Percentiles rank a stretch among this genome's conserved stretches.
phyloP scores from a whole-genome alignment of 371 early-diverging fungal species.

The Umbelopsis sp. region DNA sequence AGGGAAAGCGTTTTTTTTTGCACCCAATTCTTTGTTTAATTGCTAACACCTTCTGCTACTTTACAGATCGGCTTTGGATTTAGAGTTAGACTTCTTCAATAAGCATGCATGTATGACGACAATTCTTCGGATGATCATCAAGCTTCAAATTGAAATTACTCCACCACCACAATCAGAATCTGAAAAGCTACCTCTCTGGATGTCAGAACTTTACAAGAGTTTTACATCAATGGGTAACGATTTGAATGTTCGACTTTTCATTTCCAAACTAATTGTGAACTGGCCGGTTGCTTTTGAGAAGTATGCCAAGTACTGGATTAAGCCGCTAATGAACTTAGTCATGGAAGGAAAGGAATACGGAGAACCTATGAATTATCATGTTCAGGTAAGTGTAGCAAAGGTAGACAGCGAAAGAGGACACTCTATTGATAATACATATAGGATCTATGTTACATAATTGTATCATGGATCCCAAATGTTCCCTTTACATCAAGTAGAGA shows the following conservation, averaged over 20 bases:
- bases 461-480: slow-evolving; percentile 49
- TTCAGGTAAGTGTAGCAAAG: slow-evolving; percentile 49
- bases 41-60: not conserved
- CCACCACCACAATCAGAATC: slow-evolving; percentile 31
- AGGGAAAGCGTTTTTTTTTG: not conserved
- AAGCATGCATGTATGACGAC: slow-evolving; percentile 63
- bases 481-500: not conserved
- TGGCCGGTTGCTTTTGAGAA: slow-evolving; percentile 62
- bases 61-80: slow-evolving; percentile 16
- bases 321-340: slow-evolving; percentile 58
- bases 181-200: slow-evolving; percentile 67
- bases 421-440: slow-evolving; percentile 19
- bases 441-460: slow-evolving; percentile 61
- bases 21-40: not conserved
- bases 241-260: slow-evolving; percentile 50
- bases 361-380: slow-evolving; percentile 70
- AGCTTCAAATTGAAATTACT: slow-evolving; percentile 46
- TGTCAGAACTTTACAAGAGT: slow-evolving; percentile 53
- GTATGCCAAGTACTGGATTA: slow-evolving; percentile 63
- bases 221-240: slow-evolving; percentile 36
- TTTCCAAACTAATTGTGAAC: slow-evolving; percentile 66
- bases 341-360: slow-evolving; percentile 57
- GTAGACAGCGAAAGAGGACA: no score
- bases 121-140: slow-evolving; percentile 52
- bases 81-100: slow-evolving; percentile 63